Evolutionary conservation across 108 stramenopile genomes (phyloP), one percentile per base, ranked within the genome.

Genomic region (Nannochloropsis gaditana): DNA sequence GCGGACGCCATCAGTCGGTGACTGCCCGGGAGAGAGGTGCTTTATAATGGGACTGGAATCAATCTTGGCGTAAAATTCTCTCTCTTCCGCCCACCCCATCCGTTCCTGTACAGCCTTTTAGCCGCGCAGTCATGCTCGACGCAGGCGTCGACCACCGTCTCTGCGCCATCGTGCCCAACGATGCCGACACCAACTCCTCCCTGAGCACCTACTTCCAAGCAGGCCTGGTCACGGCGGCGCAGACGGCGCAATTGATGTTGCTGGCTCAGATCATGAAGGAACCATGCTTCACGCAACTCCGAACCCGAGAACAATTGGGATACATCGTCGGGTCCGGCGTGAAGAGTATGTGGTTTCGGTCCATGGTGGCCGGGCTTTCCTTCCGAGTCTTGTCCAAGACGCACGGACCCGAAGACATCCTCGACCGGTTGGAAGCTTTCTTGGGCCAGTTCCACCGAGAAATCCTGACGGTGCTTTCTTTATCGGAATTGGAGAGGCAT

Each of bases 301-400:
- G 96, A 5, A 95, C 96, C 1, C 91, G 94, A 85, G 93, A 96
- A 90, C 95, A 95, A 83, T 83, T 96, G 19, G 96, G 96, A 21
- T 96, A 96, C 88, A 92, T 94, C 73, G 96, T 96, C 43, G 43
- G 45, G 42, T 44, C 82, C 11, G 85, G 89, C 0, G 11, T 80
- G 9, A 83, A 80, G 42, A 43, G 42, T n/a, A 79, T 80, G 44
- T 83, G 87, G 5, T 44, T 83, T 43, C 45, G 87, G 19, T 50
- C 43, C 2, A 43, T 84, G 42, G 79, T 84, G 83, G 83, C 79
- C 10, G 87, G 87, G 8, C 80, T 87, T 11, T 87, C 83, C 31
- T 45, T 87, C 10, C 45, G 83, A n/a, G 87, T 84, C 2, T 45
- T 87, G 80, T 84, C 83, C 19, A 87, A 87, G 87, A 79, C 79